phyloP scores from a whole-genome alignment of 1,139 yeast species.

The Yamadazyma diddensiae region DNA sequence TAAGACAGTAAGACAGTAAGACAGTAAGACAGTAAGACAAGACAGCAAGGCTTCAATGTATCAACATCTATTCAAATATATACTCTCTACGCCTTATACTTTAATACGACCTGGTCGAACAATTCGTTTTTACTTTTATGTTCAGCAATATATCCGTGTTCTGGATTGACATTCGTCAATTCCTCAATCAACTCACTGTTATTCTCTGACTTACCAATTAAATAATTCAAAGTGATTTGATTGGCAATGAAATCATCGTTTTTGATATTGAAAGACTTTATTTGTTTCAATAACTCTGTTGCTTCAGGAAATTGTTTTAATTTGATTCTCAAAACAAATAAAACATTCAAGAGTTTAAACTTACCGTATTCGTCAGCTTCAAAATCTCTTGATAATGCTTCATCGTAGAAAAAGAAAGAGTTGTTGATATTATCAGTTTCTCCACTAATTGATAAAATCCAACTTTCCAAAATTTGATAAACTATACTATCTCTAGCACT shows the following conservation, averaged over 20 bases:
- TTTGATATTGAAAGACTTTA: constrained; percentile 31
- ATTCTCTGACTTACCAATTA: constrained; percentile 44
- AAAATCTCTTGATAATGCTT: constrained; percentile 51
- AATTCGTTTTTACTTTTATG: constrained; percentile 48
- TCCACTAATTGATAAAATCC: constrained; percentile 56
- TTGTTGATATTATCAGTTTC: constrained; percentile 57
- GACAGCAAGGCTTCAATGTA: too few relatives aligned
- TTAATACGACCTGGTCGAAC: constrained; percentile 57
- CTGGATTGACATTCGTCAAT: constrained; percentile 40
- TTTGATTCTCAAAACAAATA: constrained; percentile 43
- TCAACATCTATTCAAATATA: too few relatives aligned
- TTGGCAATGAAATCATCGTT: constrained; percentile 56
- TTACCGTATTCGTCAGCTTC: constrained; percentile 41
- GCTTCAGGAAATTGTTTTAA: constrained; percentile 47
- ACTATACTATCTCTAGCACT: constrained; percentile 63
- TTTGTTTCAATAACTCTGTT: constrained; percentile 46
- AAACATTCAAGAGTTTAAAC: constrained; percentile 32
- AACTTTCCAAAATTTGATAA: constrained; percentile 66
- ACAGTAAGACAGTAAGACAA: too few relatives aligned
- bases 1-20: too few relatives aligned
- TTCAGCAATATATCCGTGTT: constrained; percentile 53
- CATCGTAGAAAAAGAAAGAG: constrained; percentile 72
- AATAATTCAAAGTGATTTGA: constrained; percentile 51
- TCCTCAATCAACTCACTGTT: constrained; percentile 38
- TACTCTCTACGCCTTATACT: too few relatives aligned